These are phyloP conservation scores for Metschnikowia drakensbergensis DNA, from an alignment of 805 yeast species.

Conservation along the genomic window DNA sequence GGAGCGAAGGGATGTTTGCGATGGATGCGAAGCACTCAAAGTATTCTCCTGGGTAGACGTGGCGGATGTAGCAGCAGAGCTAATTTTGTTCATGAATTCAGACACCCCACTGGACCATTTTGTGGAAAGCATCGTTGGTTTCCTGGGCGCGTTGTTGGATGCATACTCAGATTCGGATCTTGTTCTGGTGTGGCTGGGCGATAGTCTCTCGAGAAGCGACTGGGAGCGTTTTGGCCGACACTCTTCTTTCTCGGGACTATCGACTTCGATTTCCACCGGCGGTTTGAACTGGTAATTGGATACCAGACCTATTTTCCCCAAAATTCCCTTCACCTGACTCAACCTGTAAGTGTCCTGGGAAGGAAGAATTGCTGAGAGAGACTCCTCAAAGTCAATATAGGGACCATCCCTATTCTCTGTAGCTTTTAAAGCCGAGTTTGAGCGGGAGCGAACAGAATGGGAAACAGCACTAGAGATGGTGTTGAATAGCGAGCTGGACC, in stretches of 20 bases:
- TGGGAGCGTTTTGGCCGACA: conserved; percentile 13
- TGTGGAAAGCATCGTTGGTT: conserved; percentile 11
- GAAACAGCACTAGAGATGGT: conserved; percentile 34
- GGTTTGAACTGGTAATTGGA: conserved; percentile 11
- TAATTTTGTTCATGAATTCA: conserved; percentile 41
- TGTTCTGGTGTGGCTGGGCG: conserved; percentile 37
- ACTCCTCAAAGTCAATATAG: conserved; percentile 18
- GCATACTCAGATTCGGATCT: conserved; percentile 32
- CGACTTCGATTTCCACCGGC: conserved; percentile 4
- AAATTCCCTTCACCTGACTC: conserved; percentile 32
- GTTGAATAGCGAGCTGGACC: conserved; percentile 39
- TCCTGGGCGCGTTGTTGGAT: neutral
- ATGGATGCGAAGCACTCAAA: conserved; percentile 9
- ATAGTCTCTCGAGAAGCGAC: conserved; percentile 27
- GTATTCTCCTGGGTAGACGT: conserved; percentile 3
- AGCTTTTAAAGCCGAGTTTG: conserved; percentile 28
- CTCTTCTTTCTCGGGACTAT: conserved; percentile 4
- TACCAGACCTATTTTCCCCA: conserved; percentile 31
- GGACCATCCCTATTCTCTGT: conserved; percentile 25
- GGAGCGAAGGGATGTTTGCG: conserved; percentile 34
- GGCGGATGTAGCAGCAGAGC: conserved; percentile 18
- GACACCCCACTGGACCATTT: conserved; percentile 40
- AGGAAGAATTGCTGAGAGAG: conserved; percentile 11
- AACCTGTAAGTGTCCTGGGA: conserved; percentile 23
- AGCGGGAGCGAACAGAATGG: conserved; percentile 25